phyloP scores from a whole-genome alignment of 768 basidiomycete species.

The Suillus hirtellus region DNA sequence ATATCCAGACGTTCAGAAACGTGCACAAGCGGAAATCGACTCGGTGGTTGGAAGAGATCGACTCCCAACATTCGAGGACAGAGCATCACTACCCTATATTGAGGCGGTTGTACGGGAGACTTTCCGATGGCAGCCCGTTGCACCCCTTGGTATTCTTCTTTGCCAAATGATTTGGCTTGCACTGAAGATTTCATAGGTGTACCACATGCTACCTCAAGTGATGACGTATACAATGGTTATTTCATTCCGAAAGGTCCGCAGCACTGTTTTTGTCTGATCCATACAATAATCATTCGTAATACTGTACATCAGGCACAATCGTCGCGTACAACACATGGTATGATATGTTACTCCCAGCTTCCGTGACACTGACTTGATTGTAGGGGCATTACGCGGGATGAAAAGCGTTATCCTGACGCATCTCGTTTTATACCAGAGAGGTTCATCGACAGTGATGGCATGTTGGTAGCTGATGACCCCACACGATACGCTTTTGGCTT shows the following conservation, averaged over 20 bases:
- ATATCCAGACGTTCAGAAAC: conserved; percentile 17
- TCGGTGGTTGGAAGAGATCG: conserved; percentile 20
- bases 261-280: neutral
- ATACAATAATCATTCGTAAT: neutral
- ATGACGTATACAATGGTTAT: conserved; percentile 18
- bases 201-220: conserved; percentile 15
- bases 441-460: conserved; percentile 15
- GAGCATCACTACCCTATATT: conserved; percentile 17
- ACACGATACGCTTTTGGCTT: conserved; percentile 13
- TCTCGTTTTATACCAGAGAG: conserved; percentile 17
- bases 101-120: conserved; percentile 20
- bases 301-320: conserved; percentile 8
- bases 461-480: conserved; percentile 13
- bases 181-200: conserved; percentile 3
- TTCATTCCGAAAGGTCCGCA: conserved; percentile 21
- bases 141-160: conserved; percentile 15
- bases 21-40: conserved; percentile 25
- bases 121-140: conserved; percentile 17
- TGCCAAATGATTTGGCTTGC: neutral
- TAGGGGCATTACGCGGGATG: conserved; percentile 18
- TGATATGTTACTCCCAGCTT: neutral
- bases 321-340: conserved; percentile 16
- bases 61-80: conserved; percentile 16
- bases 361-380: neutral
- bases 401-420: conserved; percentile 14